Conservation (phyloP, 108 stramenopile genomes). For the Skeletonema marinoi region DNA sequence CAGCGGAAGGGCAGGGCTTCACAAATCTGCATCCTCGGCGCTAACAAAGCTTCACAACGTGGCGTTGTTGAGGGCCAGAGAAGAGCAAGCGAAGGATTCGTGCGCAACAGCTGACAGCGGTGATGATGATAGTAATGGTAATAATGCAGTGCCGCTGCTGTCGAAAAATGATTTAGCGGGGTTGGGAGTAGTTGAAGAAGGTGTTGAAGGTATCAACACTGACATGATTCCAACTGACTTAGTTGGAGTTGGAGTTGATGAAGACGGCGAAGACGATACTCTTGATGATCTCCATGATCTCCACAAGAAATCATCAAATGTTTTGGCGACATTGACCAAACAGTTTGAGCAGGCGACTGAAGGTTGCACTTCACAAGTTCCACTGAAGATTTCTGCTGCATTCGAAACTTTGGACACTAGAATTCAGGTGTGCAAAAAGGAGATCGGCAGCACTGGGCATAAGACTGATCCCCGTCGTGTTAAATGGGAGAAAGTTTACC, state of each 20-base stretch:
- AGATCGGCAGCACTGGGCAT: background rate
- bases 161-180: background rate
- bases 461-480: background rate
- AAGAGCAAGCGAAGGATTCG: background rate
- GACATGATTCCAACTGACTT: too few species aligned
- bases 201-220: background rate
- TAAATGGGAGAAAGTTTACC: conserved; percentile 10
- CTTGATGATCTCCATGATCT: too few species aligned
- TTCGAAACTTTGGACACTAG: background rate
- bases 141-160: background rate
- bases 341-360: conserved; percentile 1
- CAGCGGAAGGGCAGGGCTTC: background rate
- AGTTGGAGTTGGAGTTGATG: background rate
- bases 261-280: background rate
- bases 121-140: too few species aligned
- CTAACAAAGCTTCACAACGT: background rate
- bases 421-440: background rate
- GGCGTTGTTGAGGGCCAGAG: background rate
- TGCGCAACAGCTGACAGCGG: background rate
- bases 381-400: background rate
- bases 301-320: background rate
- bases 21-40: background rate
- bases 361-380: background rate
- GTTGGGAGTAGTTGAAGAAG: background rate
- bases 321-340: background rate